Percentiles rank a stretch among this genome's conserved stretches.
Conservation (phyloP, 1,139 yeast species). For the Taphrina communis region DNA sequence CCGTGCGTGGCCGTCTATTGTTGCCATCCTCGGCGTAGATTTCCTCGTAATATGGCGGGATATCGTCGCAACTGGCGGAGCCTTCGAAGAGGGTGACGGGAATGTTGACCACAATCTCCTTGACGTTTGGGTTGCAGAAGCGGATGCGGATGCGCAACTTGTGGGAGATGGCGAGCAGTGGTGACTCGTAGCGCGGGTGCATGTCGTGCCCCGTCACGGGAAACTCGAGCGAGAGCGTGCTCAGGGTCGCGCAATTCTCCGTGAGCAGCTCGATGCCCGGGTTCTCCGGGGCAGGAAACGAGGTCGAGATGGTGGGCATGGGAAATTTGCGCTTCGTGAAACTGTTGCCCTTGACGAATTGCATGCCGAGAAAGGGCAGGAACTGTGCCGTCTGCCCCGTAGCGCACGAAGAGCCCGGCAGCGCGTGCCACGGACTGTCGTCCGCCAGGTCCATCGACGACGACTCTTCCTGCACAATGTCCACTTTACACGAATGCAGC, state of each 20-base stretch:
- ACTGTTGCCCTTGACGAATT: conserved; percentile 6
- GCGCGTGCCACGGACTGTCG: conserved; percentile 29
- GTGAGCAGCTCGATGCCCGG: neutral
- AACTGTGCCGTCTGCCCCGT: neutral
- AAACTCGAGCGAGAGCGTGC: conserved; percentile 24
- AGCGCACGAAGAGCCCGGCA: conserved; percentile 19
- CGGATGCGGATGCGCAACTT: conserved; percentile 33
- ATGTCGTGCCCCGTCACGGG: conserved; percentile 24
- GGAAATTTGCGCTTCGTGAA: conserved; percentile 25
- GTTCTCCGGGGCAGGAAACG: conserved; percentile 23
- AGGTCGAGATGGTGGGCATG: conserved; percentile 36
- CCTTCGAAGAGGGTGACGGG: conserved; percentile 34
- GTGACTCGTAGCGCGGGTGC: conserved; percentile 29
- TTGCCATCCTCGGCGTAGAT: conserved; percentile 13
- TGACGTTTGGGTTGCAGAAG: conserved; percentile 22
- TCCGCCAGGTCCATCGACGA: neutral
- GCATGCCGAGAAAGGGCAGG: conserved; percentile 6
- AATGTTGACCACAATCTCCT: conserved; percentile 36
- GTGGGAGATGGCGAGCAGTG: conserved; percentile 27
- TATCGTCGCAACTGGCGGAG: conserved; percentile 34
- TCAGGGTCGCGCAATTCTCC: conserved; percentile 18
- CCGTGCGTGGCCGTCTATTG: conserved; percentile 18
- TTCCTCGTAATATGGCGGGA: conserved; percentile 40
- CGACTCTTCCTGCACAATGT: conserved; percentile 36
- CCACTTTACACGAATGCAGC: conserved; percentile 28